These are phyloP conservation scores for Amanita pallidorosea DNA, from an alignment of 768 basidiomycete genomes.

Conservation along the genomic window DNA sequence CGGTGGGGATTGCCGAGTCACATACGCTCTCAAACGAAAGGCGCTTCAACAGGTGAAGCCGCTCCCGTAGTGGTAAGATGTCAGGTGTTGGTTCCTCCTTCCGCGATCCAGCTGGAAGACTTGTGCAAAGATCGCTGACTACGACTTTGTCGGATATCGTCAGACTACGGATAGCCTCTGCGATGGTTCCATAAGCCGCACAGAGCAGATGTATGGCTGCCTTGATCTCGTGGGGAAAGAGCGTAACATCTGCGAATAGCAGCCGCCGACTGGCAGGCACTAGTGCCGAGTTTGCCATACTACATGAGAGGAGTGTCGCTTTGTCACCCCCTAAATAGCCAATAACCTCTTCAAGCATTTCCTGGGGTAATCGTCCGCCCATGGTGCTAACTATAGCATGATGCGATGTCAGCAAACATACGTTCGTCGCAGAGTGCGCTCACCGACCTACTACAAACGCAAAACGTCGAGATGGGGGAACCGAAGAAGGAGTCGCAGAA, in stretches of 20 bases:
- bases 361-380: conserved; percentile 19
- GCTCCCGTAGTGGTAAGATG: conserved; percentile 7
- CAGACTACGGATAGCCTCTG: conserved; percentile 14
- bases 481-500: no score
- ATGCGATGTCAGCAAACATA: not conserved
- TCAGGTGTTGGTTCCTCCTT: not conserved
- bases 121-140: not conserved
- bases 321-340: conserved; percentile 19
- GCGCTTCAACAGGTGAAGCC: conserved; percentile 9
- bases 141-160: conserved; percentile 7
- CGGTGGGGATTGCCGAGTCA: conserved; percentile 14
- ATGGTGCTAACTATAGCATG: not conserved
- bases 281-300: conserved; percentile 18
- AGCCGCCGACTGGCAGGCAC: conserved; percentile 16
- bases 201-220: conserved; percentile 18
- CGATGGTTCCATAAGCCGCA: conserved; percentile 18
- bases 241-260: conserved; percentile 18
- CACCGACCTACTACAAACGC: not conserved
- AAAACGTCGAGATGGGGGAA: no score
- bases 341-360: conserved; percentile 21
- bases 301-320: conserved; percentile 17
- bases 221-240: conserved; percentile 15
- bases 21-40: conserved; percentile 17
- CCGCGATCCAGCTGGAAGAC: no score
- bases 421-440: not conserved